Evolutionary conservation across 1,139 yeast genomes (phyloP).

Genomic region (Blastobotrys petasosporus): DNA sequence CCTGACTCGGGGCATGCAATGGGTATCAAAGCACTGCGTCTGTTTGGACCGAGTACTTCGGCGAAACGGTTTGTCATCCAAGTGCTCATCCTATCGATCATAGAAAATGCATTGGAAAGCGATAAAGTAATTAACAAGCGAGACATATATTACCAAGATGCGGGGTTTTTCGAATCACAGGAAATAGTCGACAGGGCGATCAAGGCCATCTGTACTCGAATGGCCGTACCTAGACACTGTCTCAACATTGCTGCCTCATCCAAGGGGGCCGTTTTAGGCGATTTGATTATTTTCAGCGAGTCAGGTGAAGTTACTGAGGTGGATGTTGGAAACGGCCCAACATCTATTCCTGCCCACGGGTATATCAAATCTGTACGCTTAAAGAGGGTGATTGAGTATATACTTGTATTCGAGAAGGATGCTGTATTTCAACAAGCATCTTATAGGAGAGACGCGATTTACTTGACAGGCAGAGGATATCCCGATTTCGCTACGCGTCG

Average conservation of each 20-base stretch:
- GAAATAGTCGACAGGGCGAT: slow-evolving; percentile 40
- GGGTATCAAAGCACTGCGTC: too few relatives aligned
- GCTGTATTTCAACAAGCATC: slow-evolving; percentile 28
- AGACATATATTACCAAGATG: slow-evolving; percentile 63
- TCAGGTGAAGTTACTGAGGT: slow-evolving; percentile 18
- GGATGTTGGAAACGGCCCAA: slow-evolving; percentile 11
- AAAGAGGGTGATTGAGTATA: slow-evolving; percentile 24
- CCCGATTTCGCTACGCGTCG: slow-evolving; percentile 65
- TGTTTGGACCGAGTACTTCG: too few relatives aligned
- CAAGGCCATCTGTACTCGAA: slow-evolving; percentile 28
- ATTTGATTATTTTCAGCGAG: slow-evolving; percentile 25
- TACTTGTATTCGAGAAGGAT: slow-evolving; percentile 65
- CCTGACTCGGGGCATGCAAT: too few relatives aligned
- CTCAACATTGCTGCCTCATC: slow-evolving; percentile 54
- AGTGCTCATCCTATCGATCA: neutral
- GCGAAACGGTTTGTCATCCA: neutral
- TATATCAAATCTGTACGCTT: slow-evolving; percentile 19
- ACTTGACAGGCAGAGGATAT: slow-evolving; percentile 54
- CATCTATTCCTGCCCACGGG: slow-evolving; percentile 22
- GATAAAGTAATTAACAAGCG: slow-evolving; percentile 42
- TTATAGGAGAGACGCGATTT: slow-evolving; percentile 11
- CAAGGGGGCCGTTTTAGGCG: slow-evolving; percentile 54
- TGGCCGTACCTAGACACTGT: slow-evolving; percentile 28
- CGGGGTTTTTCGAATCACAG: slow-evolving; percentile 48
- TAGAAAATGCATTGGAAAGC: neutral